Base-by-base conservation (phyloP, 768 basidiomycete genomes). In the Pisolithus tinctorius region DNA sequence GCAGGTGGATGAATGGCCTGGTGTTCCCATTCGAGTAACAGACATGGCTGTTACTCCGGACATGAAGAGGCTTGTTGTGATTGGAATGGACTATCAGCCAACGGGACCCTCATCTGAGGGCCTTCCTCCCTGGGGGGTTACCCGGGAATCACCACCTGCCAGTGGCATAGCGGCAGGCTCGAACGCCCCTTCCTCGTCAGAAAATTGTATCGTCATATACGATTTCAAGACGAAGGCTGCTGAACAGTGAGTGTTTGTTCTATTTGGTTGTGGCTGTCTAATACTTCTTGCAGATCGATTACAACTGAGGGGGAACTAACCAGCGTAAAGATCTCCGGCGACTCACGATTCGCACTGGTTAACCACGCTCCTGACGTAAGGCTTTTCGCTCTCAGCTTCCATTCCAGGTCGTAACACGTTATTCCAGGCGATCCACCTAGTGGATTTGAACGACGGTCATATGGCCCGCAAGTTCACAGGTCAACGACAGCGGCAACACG, bases 31-130 rank as follows among this genome's bases (percentile, higher is more conserved):
- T 54, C 88, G 94, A 57, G 78, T 97, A 63, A 83, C 86, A 20
- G 92, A 93, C 65, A 81, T 96, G 62, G 84, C 86, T 43, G 72
- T 96, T 54, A 84, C 93, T 4, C 92, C 93, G 23, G 90, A 95
- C 68, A 81, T 83, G 61, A 77, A 80, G 54, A 84, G 84, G 50
- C 72, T 99, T 54, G 82, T 99, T 41, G 86, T 88, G n/a, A 79
- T 92, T 48, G 93, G 92, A 30, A 80, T 88, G 77, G 74, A 73
- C 59, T 70, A 74, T 51, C 52, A 63, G 51, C 59, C 67, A 50
- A 52, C 56, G 45, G 59, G 58, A 13, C 41, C 57, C 50, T 43
- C 39, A 29, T 45, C 60, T 16, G 49, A 47, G 16, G 52, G 44
- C 20, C 56, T 60, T 42, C 23, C 42, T 26, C 43, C 54, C 45